phyloP scores from a whole-genome alignment of 495 filamentous ascomycete genomes.

The Aspergillus kassunensis region DNA sequence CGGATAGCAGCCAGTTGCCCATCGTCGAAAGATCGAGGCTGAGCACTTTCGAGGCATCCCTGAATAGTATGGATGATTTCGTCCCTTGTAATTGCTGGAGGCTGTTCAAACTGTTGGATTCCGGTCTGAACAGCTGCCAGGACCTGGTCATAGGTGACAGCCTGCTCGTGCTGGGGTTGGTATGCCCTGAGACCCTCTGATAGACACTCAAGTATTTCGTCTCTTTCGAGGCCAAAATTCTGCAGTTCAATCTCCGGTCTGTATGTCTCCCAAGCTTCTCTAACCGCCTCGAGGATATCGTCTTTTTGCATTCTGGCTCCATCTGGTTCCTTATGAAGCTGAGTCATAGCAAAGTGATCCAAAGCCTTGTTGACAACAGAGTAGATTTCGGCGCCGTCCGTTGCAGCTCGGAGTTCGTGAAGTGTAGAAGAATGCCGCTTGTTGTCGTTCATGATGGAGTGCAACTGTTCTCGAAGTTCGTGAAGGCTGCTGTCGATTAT shows the following conservation, averaged over 20 bases:
- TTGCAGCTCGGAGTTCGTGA: conserved; percentile 42
- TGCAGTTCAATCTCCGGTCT: conserved; percentile 88
- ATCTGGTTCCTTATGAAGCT: conserved; percentile 32
- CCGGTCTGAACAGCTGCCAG: conserved; percentile 78
- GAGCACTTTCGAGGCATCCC: conserved; percentile 56
- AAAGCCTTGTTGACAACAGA: conserved; percentile 74
- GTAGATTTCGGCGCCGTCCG: conserved; percentile 78
- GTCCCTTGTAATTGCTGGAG: conserved; percentile 48
- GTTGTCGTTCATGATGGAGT: conserved; percentile 68
- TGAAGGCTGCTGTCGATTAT: conserved; percentile 76
- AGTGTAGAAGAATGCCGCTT: conserved; percentile 59
- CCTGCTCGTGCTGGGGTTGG: conserved; percentile 52
- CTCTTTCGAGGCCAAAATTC: conserved; percentile 81
- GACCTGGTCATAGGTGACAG: conserved; percentile 72
- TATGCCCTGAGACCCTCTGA: conserved; percentile 79
- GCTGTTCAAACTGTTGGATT: conserved; percentile 69
- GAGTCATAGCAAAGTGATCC: conserved; percentile 52
- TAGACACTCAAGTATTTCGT: conserved; percentile 81
- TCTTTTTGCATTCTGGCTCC: conserved; percentile 58
- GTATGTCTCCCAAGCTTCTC: conserved; percentile 85
- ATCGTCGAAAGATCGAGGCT: conserved; percentile 21
- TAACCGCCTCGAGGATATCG: conserved; percentile 78
- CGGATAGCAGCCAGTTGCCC: conserved; percentile 33
- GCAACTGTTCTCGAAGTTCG: conserved; percentile 77
- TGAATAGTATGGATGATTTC: conserved; percentile 64